These are phyloP conservation scores for Globisporangium paroecandrum DNA, from an alignment of 352 stramenopile genomes.

Conservation along the genomic window DNA sequence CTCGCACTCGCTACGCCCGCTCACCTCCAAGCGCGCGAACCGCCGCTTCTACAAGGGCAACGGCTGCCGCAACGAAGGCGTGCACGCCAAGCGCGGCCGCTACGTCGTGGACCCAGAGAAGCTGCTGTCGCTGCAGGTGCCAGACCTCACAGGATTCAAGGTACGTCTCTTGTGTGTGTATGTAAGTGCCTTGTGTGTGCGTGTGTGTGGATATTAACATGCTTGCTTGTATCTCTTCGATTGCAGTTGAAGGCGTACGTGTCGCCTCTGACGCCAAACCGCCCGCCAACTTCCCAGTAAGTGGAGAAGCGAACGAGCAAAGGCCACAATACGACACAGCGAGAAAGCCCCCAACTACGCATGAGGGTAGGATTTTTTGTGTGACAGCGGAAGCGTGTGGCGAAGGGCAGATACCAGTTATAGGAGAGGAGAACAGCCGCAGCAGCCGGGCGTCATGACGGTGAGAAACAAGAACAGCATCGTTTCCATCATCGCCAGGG, in stretches of 20 bases:
- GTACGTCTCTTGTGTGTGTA: slow-evolving; percentile 25
- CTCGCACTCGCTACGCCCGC: slow-evolving; percentile 80
- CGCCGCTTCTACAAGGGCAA: slow-evolving; percentile 97
- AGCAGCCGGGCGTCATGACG: not conserved
- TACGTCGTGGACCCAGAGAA: slow-evolving; percentile 92
- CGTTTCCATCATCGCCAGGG: not conserved
- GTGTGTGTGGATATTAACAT: not conserved
- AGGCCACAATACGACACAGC: not conserved
- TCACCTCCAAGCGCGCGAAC: slow-evolving; percentile 92
- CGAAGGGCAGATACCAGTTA: not conserved
- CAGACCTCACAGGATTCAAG: slow-evolving; percentile 92
- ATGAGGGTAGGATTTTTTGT: not conserved
- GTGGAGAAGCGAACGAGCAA: not conserved
- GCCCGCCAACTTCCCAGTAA: slow-evolving; percentile 24
- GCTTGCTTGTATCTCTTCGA: not conserved
- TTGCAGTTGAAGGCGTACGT: slow-evolving; percentile 84
- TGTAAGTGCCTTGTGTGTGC: not conserved
- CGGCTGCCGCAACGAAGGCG: slow-evolving; percentile 89
- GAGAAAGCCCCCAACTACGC: not conserved
- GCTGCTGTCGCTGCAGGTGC: slow-evolving; percentile 90
- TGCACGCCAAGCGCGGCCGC: slow-evolving; percentile 88
- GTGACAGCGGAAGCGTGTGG: not conserved
- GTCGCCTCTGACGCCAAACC: slow-evolving; percentile 67
- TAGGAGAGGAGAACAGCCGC: slow-evolving; percentile 1
- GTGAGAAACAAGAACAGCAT: not conserved